Conservation (phyloP, 768 basidiomycete species). For the Steccherinum ochraceum region DNA sequence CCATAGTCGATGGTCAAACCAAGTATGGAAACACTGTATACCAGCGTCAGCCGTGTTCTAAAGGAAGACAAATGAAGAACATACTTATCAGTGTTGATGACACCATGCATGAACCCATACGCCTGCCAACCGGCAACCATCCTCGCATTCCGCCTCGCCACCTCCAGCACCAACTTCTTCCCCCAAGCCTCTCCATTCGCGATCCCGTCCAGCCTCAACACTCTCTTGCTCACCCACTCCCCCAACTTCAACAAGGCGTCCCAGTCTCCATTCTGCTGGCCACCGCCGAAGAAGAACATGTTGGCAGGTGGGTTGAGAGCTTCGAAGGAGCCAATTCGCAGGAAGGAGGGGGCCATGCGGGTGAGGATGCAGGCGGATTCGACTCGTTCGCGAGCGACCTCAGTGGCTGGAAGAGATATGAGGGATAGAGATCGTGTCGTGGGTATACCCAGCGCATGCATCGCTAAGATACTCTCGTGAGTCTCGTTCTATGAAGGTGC, state of each 20-base stretch:
- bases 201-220: slow-evolving; percentile 41
- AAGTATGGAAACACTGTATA: slow-evolving; percentile 57
- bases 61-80: not conserved
- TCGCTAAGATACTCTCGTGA: too few relatives aligned
- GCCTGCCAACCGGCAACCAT: slow-evolving; percentile 98
- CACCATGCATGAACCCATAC: slow-evolving; percentile 92
- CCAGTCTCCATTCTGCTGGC: slow-evolving; percentile 66
- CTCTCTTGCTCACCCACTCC: slow-evolving; percentile 63
- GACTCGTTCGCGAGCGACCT: slow-evolving; percentile 66
- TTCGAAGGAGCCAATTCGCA: slow-evolving; percentile 90
- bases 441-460: slow-evolving; percentile 79
- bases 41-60: slow-evolving; percentile 6
- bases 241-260: slow-evolving; percentile 72
- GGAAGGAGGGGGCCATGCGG: slow-evolving; percentile 82
- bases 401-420: slow-evolving; percentile 63
- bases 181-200: slow-evolving; percentile 59
- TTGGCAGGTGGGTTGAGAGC: slow-evolving; percentile 66
- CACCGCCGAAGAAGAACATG: slow-evolving; percentile 68
- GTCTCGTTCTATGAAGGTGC: too few relatives aligned
- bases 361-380: slow-evolving; percentile 73
- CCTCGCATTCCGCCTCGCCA: slow-evolving; percentile 74
- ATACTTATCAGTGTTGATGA: slow-evolving; percentile 96
- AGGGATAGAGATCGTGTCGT: slow-evolving; percentile 85
- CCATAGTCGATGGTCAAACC: slow-evolving; percentile 79
- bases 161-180: slow-evolving; percentile 65